phyloP scores from a whole-genome alignment of 495 filamentous ascomycete genomes.

The Chaetomium cochliodes region DNA sequence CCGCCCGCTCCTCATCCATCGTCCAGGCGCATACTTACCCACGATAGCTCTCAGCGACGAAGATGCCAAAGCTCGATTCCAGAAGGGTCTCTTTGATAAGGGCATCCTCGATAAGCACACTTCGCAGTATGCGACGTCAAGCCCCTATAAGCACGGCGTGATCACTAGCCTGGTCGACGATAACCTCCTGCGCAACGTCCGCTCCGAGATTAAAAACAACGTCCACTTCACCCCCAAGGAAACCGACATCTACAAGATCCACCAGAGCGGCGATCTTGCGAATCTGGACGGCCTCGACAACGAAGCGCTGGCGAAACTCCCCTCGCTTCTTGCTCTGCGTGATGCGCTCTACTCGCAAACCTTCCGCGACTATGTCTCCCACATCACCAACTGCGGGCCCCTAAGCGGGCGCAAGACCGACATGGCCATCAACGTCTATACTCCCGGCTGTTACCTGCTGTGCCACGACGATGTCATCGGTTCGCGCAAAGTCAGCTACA shows the following conservation, averaged over 20 bases:
- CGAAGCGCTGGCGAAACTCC: conserved; percentile 74
- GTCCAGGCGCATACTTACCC: conserved; percentile 20
- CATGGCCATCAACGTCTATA: conserved; percentile 99
- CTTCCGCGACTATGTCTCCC: conserved; percentile 85
- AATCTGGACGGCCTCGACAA: conserved; percentile 93
- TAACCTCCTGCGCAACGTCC: conserved; percentile 77
- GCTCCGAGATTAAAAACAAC: conserved; percentile 80
- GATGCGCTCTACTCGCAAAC: conserved; percentile 87
- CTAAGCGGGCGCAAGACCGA: conserved; percentile 94
- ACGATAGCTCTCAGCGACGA: conserved; percentile 43
- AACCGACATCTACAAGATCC: conserved; percentile 99
- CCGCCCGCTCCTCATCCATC: conserved; percentile 17
- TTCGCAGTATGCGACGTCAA: conserved; percentile 65
- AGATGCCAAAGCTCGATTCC: conserved; percentile 59
- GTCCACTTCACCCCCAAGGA: conserved; percentile 97
- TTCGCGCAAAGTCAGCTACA: conserved; percentile 88
- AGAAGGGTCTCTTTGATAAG: conserved; percentile 71
- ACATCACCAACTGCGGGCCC: conserved; percentile 77
- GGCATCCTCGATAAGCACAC: conserved; percentile 65
- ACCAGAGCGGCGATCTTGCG: conserved; percentile 95
- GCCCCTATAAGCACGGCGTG: conserved; percentile 88
- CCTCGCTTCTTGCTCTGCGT: conserved; percentile 79
- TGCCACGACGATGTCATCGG: conserved; percentile 99
- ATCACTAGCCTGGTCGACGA: conserved; percentile 77
- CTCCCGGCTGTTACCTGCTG: conserved; percentile 88